Conservation (phyloP, 2,329 filamentous ascomycete species). For the Calonectria multiphialidica region DNA sequence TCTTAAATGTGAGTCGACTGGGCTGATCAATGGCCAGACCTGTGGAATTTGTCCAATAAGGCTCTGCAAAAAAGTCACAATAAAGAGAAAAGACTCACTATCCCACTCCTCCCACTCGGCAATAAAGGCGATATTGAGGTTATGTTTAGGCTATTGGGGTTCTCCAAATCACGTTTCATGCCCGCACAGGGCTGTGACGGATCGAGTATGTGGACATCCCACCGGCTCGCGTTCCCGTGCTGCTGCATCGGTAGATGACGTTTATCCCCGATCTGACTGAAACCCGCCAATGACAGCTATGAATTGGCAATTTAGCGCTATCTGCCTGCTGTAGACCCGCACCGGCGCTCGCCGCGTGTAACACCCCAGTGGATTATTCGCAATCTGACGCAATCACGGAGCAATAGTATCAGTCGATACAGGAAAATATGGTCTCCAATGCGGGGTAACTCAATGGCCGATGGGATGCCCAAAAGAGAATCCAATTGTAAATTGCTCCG, state of each 20-base stretch:
- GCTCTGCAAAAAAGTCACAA: neutral
- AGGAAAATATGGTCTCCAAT: neutral
- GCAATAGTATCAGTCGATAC: conserved; percentile 1
- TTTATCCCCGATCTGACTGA: neutral
- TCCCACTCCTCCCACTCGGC: conserved; percentile 26
- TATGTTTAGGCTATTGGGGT: conserved; percentile 8
- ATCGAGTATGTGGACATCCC: conserved; percentile 14
- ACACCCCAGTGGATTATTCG: conserved; percentile 25
- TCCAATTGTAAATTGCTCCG: neutral
- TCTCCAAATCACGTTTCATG: conserved; percentile 9
- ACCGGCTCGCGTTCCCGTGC: conserved; percentile 17
- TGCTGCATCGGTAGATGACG: conserved; percentile 12
- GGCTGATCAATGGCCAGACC: neutral
- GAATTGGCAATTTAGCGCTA: neutral
- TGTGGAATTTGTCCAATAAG: neutral
- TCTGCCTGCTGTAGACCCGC: conserved; percentile 20
- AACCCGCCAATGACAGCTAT: neutral
- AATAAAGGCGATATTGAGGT: neutral
- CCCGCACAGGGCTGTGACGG: neutral
- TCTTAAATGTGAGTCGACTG: neutral
- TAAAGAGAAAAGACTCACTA: neutral
- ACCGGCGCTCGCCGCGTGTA: conserved; percentile 32
- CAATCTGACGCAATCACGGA: conserved; percentile 37
- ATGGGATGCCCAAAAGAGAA: neutral
- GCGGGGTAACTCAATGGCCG: conserved; percentile 28